These are phyloP conservation scores for Mercurialis annua DNA, from an alignment of 345 rosid genomes.

Conservation along the genomic window DNA sequence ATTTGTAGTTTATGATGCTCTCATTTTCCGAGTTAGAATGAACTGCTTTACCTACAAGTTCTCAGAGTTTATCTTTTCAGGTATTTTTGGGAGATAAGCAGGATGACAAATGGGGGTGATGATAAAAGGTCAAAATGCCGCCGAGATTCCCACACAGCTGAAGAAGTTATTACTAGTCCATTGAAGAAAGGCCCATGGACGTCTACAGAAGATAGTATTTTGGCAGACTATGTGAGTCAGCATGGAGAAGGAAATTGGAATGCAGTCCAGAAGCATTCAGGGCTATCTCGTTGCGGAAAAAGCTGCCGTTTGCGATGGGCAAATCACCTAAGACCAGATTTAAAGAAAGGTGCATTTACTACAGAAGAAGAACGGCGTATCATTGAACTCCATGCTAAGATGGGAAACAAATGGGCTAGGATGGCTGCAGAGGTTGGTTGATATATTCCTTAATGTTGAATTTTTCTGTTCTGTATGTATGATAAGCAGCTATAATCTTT, in stretches of 20 bases:
- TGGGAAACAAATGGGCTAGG: conserved; percentile 99
- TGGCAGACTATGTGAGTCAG: conserved; percentile 84
- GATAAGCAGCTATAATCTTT: not conserved
- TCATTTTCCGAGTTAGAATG: conserved; percentile 1
- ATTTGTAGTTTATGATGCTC: not conserved
- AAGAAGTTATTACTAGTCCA: conserved; percentile 19
- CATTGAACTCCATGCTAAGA: conserved; percentile 79
- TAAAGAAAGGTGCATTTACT: conserved; percentile 96
- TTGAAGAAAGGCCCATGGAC: conserved; percentile 99
- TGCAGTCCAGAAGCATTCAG: conserved; percentile 86
- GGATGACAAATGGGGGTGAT: conserved; percentile 20
- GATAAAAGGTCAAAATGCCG: conserved; percentile 18
- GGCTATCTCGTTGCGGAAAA: conserved; percentile 90
- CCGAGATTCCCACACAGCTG: conserved; percentile 18
- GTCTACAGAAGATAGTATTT: conserved; percentile 83
- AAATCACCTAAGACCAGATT: conserved; percentile 91
- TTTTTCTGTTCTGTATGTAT: not conserved
- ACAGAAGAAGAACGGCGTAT: conserved; percentile 84
- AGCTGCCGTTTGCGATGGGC: conserved; percentile 99
- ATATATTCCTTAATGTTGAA: not conserved
- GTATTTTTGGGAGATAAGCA: conserved; percentile 17
- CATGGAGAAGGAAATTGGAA: conserved; percentile 99
- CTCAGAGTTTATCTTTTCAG: not conserved
- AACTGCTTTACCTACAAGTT: not conserved
- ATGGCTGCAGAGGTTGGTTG: conserved; percentile 37